These are phyloP conservation scores for Fagopyrum tataricum DNA, from an alignment of 148 eudicot species.

Conservation along the genomic window DNA sequence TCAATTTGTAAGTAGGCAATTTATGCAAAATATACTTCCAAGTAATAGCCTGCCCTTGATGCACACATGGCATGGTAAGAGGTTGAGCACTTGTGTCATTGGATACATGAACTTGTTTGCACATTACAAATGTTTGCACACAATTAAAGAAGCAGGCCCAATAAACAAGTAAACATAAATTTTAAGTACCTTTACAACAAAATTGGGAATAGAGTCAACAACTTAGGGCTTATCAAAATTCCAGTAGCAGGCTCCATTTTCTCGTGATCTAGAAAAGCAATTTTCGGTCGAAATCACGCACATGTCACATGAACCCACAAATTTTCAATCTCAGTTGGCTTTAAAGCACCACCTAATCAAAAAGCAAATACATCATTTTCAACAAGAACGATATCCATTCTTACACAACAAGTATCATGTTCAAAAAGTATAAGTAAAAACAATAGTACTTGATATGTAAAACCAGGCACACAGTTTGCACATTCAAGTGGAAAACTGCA, in stretches of 20 bases:
- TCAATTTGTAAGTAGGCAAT: not conserved
- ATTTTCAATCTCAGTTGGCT: slow-evolving; percentile 76
- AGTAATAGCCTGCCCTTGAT: slow-evolving; percentile 75
- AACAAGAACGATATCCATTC: not conserved
- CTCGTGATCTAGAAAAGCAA: slow-evolving; percentile 58
- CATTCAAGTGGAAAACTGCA: no score
- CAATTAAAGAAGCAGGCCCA: slow-evolving; percentile 8
- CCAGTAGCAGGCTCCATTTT: slow-evolving; percentile 96
- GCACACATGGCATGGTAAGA: slow-evolving; percentile 89
- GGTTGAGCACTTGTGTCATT: slow-evolving; percentile 80
- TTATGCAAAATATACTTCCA: slow-evolving; percentile 60
- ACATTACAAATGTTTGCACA: slow-evolving; percentile 65
- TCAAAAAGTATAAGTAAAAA: not conserved
- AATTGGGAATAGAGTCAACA: not conserved
- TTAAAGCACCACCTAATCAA: slow-evolving; percentile 84
- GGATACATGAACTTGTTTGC: slow-evolving; percentile 84
- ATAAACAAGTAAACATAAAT: not conserved
- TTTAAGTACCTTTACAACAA: not conserved
- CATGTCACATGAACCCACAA: slow-evolving; percentile 99
- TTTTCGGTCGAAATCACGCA: slow-evolving; percentile 95
- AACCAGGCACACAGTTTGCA: no score
- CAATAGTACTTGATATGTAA: no score
- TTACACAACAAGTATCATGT: not conserved
- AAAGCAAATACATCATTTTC: not conserved
- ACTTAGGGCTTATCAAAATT: slow-evolving; percentile 50